phyloP scores from a whole-genome alignment of 176 grass and related monocot genomes.

The Saccharum spontaneum region DNA sequence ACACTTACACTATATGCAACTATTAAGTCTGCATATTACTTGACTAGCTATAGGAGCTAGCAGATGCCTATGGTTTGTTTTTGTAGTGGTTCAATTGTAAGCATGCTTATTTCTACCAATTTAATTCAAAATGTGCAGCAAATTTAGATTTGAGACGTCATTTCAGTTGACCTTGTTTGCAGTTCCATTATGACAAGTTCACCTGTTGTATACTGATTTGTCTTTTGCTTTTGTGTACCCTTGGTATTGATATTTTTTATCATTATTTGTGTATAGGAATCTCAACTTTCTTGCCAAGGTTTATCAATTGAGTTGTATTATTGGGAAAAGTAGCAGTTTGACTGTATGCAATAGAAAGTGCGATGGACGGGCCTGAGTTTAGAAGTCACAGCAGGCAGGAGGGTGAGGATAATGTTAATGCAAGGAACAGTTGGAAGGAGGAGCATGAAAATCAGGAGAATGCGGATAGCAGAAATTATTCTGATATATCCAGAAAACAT shows the following conservation, averaged over 20 bases:
- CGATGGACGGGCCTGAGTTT: conserved; percentile 28
- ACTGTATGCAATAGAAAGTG: background rate
- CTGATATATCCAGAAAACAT: conserved; percentile 53
- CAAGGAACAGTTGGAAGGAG: conserved; percentile 34
- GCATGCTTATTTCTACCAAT: background rate
- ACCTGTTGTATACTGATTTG: background rate
- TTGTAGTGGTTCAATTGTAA: background rate
- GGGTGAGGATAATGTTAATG: conserved; percentile 31
- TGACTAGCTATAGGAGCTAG: background rate
- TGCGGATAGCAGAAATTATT: conserved; percentile 36
- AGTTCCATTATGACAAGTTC: background rate
- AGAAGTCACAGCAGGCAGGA: conserved; percentile 38
- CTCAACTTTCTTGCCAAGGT: conserved; percentile 16
- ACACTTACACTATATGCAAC: background rate
- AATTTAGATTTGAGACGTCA: background rate
- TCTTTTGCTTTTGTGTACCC: background rate
- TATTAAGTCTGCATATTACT: background rate
- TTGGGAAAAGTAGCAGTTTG: background rate
- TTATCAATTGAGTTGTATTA: background rate
- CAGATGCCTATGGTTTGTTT: background rate
- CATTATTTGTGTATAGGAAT: conserved; percentile 16
- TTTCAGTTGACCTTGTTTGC: background rate
- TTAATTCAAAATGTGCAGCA: background rate
- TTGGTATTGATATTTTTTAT: conserved; percentile 1
- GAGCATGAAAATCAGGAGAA: conserved; percentile 40